These are phyloP conservation scores for Nemania sp. DNA, from an alignment of 2,329 filamentous ascomycete species.

Conservation along the genomic window DNA sequence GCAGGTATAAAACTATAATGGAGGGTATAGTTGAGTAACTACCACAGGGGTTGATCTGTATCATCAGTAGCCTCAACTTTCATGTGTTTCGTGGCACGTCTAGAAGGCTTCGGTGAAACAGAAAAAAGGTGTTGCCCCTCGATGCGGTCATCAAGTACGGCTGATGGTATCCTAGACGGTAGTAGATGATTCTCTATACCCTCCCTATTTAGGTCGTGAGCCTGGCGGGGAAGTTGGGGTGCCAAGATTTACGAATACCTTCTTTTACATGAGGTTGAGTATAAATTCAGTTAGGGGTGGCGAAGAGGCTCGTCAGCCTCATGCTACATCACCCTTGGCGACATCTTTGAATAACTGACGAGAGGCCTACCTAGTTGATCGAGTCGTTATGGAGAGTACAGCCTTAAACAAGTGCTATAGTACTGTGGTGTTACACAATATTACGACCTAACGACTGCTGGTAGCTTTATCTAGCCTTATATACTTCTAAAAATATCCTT, in stretches of 20 bases:
- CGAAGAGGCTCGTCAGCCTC: constrained; percentile 7
- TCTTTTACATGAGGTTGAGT: constrained; percentile 26
- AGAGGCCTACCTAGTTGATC: not conserved
- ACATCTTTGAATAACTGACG: not conserved
- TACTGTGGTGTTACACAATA: constrained; percentile 1
- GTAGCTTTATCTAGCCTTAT: constrained; percentile 5
- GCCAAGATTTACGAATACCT: not conserved
- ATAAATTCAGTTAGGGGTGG: constrained; percentile 38
- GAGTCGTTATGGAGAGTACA: not conserved
- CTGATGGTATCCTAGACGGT: constrained; percentile 11
- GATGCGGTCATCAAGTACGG: constrained; percentile 25
- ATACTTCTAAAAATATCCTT: constrained; percentile 32
- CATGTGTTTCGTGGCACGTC: constrained; percentile 42
- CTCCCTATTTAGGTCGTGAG: constrained; percentile 13
- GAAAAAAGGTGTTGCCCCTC: constrained; percentile 54
- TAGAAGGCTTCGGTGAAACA: constrained; percentile 67
- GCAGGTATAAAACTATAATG: not conserved
- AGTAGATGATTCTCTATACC: constrained; percentile 28
- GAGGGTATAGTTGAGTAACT: not conserved
- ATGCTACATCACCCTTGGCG: not conserved
- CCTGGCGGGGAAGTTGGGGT: not conserved
- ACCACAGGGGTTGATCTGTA: constrained; percentile 39
- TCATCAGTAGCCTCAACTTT: constrained; percentile 57
- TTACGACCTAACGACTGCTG: not conserved
- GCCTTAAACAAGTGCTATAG: not conserved